Evolutionary conservation across 495 filamentous ascomycete genomes (phyloP).

Genomic region (Penicillium pancosmium): DNA sequence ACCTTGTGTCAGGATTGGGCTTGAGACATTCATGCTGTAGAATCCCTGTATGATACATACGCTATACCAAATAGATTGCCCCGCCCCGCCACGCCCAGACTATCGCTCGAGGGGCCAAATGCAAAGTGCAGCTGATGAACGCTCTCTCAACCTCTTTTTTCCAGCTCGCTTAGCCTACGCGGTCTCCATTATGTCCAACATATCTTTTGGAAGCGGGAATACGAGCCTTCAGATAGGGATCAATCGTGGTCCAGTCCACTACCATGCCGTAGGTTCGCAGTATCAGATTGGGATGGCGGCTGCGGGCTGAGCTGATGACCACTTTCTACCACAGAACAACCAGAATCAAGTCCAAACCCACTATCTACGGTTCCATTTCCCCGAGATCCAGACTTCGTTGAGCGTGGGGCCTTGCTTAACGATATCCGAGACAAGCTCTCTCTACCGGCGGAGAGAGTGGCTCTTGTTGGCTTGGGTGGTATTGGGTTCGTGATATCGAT

Average conservation of each 20-base stretch:
- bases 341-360: constrained; percentile 20
- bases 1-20: too few relatives aligned
- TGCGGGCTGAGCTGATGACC: background rate
- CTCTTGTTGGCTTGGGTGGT: constrained; percentile 36
- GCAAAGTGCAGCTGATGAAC: too few relatives aligned
- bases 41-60: too few relatives aligned
- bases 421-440: constrained; percentile 27
- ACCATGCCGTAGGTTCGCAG: background rate
- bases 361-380: constrained; percentile 32
- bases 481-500: constrained; percentile 28
- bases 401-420: constrained; percentile 26
- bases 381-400: constrained; percentile 41
- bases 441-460: constrained; percentile 23
- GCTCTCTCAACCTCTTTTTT: too few relatives aligned
- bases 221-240: background rate
- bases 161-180: too few relatives aligned
- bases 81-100: too few relatives aligned
- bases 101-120: too few relatives aligned
- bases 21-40: too few relatives aligned
- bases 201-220: background rate
- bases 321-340: background rate
- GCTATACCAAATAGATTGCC: too few relatives aligned
- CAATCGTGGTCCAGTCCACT: background rate
- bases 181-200: too few relatives aligned
- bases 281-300: background rate